A percentile compares a stretch with the other conserved stretches of the same genome.
phyloP scores from a whole-genome alignment of 2,329 filamentous ascomycete genomes.

The Penicillium sumatraense region DNA sequence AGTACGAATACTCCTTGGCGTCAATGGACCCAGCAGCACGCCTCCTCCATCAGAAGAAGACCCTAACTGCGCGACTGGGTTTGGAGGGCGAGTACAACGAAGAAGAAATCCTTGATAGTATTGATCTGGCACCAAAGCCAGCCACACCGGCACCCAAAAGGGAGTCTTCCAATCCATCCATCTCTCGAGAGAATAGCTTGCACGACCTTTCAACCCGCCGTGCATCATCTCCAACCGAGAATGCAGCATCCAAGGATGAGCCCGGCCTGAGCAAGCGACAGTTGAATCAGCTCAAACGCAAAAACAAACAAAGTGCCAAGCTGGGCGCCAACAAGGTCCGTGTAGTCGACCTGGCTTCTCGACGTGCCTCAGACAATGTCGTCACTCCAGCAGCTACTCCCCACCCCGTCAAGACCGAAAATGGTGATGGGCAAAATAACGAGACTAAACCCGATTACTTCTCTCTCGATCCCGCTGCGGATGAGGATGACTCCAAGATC shows the following conservation, averaged over 20 bases:
- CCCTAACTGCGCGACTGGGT: conserved; percentile 78
- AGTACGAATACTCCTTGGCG: conserved; percentile 83
- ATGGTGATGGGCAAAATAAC: conserved; percentile 63
- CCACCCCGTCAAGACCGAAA: conserved; percentile 64
- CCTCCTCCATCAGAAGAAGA: conserved; percentile 87
- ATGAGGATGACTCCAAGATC: conserved; percentile 89
- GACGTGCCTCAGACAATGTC: conserved; percentile 67
- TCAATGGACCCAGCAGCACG: conserved; percentile 80
- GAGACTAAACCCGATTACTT: conserved; percentile 81
- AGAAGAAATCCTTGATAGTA: conserved; percentile 74
- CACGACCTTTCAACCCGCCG: conserved; percentile 46
- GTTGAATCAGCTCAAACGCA: conserved; percentile 91
- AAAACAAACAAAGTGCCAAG: conserved; percentile 87
- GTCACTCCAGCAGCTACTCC: conserved; percentile 62
- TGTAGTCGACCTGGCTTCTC: conserved; percentile 81
- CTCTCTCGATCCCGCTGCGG: conserved; percentile 76
- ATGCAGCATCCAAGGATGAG: conserved; percentile 62
- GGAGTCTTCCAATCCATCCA: conserved; percentile 54
- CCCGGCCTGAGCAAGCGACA: conserved; percentile 85
- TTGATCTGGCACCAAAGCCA: conserved; percentile 59
- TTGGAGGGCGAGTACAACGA: conserved; percentile 83
- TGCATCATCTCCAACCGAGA: conserved; percentile 54
- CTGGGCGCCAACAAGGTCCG: conserved; percentile 87
- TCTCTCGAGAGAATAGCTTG: conserved; percentile 49
- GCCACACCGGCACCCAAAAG: conserved; percentile 51